Conservation (phyloP, 2,329 filamentous ascomycete species). For the Colletotrichum sp. region DNA sequence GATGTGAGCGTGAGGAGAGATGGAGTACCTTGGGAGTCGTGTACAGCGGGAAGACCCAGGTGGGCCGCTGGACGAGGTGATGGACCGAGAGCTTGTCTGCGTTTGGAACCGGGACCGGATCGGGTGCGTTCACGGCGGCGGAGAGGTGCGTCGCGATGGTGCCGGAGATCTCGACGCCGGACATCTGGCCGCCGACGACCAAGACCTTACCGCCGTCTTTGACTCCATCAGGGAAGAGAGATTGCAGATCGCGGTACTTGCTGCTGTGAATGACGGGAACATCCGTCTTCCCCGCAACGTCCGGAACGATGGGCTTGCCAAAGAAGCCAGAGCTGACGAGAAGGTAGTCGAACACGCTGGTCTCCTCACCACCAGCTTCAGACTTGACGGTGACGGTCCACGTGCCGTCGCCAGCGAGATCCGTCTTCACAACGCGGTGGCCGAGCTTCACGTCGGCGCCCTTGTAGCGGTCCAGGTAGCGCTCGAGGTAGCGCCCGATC, state of each 20-base stretch:
- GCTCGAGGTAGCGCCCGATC: slow-evolving; percentile 73
- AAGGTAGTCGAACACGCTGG: slow-evolving; percentile 70
- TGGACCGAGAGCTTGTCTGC: slow-evolving; percentile 63
- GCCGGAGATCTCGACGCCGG: slow-evolving; percentile 77
- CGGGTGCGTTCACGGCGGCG: slow-evolving; percentile 60
- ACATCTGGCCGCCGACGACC: slow-evolving; percentile 82
- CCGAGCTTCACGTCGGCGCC: slow-evolving; percentile 52
- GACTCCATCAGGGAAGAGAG: slow-evolving; percentile 45
- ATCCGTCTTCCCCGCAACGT: slow-evolving; percentile 33
- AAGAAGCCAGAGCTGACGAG: slow-evolving; percentile 81
- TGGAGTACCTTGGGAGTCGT: slow-evolving; percentile 53
- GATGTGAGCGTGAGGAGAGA: background rate
- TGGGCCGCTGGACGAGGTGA: slow-evolving; percentile 72
- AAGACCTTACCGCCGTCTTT: slow-evolving; percentile 64
- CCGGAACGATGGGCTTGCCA: slow-evolving; percentile 61
- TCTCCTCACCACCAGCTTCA: slow-evolving; percentile 39
- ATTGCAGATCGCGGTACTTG: slow-evolving; percentile 60
- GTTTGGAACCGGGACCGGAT: slow-evolving; percentile 40
- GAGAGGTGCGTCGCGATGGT: slow-evolving; percentile 76
- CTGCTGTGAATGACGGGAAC: slow-evolving; percentile 72
- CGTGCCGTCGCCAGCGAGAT: slow-evolving; percentile 34
- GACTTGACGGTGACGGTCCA: slow-evolving; percentile 48
- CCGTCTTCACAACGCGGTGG: slow-evolving; percentile 47
- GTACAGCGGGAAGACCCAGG: slow-evolving; percentile 72
- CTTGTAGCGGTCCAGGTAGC: slow-evolving; percentile 64